Conservation (phyloP, 2,329 filamentous ascomycete species). For the Drechslera avenae region DNA sequence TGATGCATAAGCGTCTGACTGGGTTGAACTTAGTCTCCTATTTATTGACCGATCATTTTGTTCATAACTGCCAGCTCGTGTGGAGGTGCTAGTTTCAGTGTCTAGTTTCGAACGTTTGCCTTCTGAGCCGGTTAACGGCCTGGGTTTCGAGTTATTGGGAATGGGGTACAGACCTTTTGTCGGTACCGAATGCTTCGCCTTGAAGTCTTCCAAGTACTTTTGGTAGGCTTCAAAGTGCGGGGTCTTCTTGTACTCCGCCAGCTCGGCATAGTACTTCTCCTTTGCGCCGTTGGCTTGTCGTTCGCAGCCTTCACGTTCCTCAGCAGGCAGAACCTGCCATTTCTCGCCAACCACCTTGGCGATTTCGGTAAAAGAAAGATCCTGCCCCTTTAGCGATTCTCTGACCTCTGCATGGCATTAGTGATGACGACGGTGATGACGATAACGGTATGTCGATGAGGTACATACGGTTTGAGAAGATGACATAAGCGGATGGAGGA, state of each 20-base stretch:
- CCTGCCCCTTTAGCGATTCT: slow-evolving; percentile 76
- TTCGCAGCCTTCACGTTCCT: slow-evolving; percentile 74
- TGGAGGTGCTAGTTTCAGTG: slow-evolving; percentile 43
- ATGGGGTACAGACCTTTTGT: slow-evolving; percentile 40
- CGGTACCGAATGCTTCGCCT: slow-evolving; percentile 64
- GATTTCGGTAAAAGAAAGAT: slow-evolving; percentile 80
- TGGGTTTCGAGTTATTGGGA: slow-evolving; percentile 2
- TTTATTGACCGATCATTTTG: slow-evolving; percentile 31
- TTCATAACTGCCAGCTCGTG: slow-evolving; percentile 40
- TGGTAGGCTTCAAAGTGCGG: slow-evolving; percentile 69
- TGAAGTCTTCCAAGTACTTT: slow-evolving; percentile 78
- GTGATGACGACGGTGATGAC: slow-evolving; percentile 1
- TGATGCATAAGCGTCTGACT: slow-evolving; percentile 23
- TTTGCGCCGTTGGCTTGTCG: slow-evolving; percentile 73
- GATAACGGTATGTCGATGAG: neutral
- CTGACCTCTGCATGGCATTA: slow-evolving; percentile 65
- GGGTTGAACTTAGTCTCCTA: slow-evolving; percentile 37
- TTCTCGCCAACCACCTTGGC: slow-evolving; percentile 81
- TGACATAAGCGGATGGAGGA: slow-evolving; percentile 80
- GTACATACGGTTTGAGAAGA: slow-evolving; percentile 80
- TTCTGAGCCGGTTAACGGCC: slow-evolving; percentile 39
- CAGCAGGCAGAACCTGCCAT: slow-evolving; percentile 73
- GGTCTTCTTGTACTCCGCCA: slow-evolving; percentile 79
- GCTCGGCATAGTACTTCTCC: slow-evolving; percentile 74
- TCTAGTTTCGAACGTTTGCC: slow-evolving; percentile 53